Conservation (phyloP, 2,329 filamentous ascomycete species). For the Colletotrichum euphorbiae region DNA sequence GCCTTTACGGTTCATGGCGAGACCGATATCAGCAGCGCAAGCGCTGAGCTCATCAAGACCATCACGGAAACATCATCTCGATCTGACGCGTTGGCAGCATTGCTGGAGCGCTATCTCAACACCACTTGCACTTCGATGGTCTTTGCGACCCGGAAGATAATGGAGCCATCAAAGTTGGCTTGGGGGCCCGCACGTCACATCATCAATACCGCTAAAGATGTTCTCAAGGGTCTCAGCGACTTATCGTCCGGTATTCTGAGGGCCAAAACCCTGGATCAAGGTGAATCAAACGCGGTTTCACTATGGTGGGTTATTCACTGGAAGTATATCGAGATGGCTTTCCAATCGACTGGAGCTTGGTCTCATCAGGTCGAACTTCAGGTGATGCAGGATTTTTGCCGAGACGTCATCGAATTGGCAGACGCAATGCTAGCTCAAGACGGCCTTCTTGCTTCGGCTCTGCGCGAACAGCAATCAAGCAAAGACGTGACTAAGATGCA, state of each 20-base stretch:
- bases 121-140: slow-evolving; percentile 59
- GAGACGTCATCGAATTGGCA: slow-evolving; percentile 94
- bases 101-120: slow-evolving; percentile 59
- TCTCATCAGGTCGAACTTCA: slow-evolving; percentile 79
- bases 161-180: slow-evolving; percentile 53
- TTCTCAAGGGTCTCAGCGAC: slow-evolving; percentile 68
- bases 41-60: slow-evolving; percentile 84
- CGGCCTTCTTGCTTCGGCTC: slow-evolving; percentile 80
- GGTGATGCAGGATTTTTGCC: slow-evolving; percentile 91
- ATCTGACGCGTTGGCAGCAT: slow-evolving; percentile 60
- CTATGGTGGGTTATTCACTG: slow-evolving; percentile 89
- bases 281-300: slow-evolving; percentile 74
- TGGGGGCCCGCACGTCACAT: slow-evolving; percentile 70
- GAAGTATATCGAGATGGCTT: slow-evolving; percentile 83
- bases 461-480: slow-evolving; percentile 55
- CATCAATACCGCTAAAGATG: slow-evolving; percentile 67
- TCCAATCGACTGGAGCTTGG: slow-evolving; percentile 84
- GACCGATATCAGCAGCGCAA: slow-evolving; percentile 80
- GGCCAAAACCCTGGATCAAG: slow-evolving; percentile 65
- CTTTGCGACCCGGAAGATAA: slow-evolving; percentile 47
- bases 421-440: slow-evolving; percentile 88
- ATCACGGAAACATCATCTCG: slow-evolving; percentile 70
- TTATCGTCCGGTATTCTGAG: slow-evolving; percentile 66
- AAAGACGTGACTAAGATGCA: slow-evolving; percentile 53
- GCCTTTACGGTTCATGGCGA: slow-evolving; percentile 86